These are phyloP conservation scores for Tuber microsphaerosporum DNA, from an alignment of 495 filamentous ascomycete genomes.

Conservation along the genomic window DNA sequence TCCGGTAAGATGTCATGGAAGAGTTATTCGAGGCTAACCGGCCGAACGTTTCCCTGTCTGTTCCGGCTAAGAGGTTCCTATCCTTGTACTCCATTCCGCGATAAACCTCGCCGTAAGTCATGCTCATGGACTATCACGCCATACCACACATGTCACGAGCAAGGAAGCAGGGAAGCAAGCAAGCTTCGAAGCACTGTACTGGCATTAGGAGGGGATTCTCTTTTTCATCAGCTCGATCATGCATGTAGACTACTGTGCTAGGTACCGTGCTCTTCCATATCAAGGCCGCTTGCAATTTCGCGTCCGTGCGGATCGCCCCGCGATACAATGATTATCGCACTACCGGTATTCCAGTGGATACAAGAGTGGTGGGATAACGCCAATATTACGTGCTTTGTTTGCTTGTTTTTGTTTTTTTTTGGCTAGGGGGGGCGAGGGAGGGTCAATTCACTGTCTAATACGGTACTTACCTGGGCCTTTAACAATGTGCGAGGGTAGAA, in stretches of 20 bases:
- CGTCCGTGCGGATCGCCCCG: conserved; percentile 5
- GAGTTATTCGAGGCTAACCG: no score
- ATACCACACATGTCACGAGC: not conserved
- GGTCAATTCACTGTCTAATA: no score
- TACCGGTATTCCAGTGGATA: no score
- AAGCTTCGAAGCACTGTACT: not conserved
- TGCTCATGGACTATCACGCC: not conserved
- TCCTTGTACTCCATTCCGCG: not conserved
- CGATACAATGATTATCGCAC: not conserved
- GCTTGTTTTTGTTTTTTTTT: not conserved
- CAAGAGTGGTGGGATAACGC: not conserved
- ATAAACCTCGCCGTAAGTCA: not conserved
- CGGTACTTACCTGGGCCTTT: not conserved
- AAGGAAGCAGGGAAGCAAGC: not conserved
- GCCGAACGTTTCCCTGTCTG: no score
- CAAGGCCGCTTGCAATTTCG: not conserved
- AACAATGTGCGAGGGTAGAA: not conserved
- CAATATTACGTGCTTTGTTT: not conserved
- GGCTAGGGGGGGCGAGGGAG: no score
- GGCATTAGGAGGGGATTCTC: not conserved
- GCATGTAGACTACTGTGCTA: not conserved
- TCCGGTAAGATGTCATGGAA: no score
- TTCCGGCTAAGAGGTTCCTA: no score
- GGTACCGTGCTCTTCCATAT: not conserved
- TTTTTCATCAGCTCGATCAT: not conserved